Evolutionary conservation across 1,284 basidiomycete genomes (phyloP).

Genomic region (Lignosus rhinocerotis): DNA sequence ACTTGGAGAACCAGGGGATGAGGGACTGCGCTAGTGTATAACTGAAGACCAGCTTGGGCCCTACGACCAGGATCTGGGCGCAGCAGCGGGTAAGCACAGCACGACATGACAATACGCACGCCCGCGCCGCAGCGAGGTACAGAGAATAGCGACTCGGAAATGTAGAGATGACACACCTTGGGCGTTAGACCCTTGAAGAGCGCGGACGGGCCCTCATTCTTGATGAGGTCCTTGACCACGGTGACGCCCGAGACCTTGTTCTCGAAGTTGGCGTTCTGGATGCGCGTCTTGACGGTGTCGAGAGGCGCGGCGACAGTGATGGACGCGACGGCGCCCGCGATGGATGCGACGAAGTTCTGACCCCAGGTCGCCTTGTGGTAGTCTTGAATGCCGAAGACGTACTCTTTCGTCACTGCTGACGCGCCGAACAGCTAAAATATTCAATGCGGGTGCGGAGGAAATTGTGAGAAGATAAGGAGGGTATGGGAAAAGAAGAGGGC

Average conservation of each 20-base stretch:
- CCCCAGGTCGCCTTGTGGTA: slow-evolving; percentile 93
- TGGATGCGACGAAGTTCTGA: slow-evolving; percentile 94
- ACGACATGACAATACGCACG: not conserved
- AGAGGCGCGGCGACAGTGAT: slow-evolving; percentile 97
- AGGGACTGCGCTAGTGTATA: slow-evolving; percentile 96
- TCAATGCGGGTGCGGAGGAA: not conserved
- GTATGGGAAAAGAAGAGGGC: not conserved
- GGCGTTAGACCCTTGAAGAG: slow-evolving; percentile 98
- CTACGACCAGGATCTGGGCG: slow-evolving; percentile 89
- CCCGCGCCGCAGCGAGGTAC: not conserved
- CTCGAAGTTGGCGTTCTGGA: slow-evolving; percentile 98
- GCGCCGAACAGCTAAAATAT: slow-evolving; percentile 87
- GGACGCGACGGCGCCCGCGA: slow-evolving; percentile 92
- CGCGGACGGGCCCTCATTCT: slow-evolving; percentile 82
- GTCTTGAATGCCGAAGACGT: slow-evolving; percentile 85
- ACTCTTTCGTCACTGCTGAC: slow-evolving; percentile 93
- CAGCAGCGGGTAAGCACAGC: not conserved
- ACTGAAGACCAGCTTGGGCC: slow-evolving; percentile 97
- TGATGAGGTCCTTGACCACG: slow-evolving; percentile 87
- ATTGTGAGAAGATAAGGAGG: not conserved
- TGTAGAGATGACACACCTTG: slow-evolving; percentile 59
- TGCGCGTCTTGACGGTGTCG: slow-evolving; percentile 95
- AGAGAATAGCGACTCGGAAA: not conserved
- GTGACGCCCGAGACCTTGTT: slow-evolving; percentile 85
- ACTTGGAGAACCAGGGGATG: slow-evolving; percentile 92